Percentiles rank a stretch among this genome's conserved stretches.
Evolutionary conservation across 306 rosid species (phyloP).

Genomic region (Ceratonia siliqua): DNA sequence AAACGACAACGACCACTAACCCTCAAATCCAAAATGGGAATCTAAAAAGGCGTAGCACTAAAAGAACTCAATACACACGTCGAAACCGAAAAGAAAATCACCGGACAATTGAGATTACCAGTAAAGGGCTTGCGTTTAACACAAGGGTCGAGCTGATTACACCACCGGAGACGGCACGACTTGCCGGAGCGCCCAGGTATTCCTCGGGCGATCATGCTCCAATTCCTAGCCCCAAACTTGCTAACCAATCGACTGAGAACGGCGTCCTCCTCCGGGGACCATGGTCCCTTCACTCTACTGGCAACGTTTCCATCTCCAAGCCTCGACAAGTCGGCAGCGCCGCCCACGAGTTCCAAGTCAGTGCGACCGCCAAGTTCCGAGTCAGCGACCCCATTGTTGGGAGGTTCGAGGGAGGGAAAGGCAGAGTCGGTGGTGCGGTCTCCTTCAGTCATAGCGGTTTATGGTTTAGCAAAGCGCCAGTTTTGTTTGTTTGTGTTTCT

Average conservation of each 20-base stretch:
- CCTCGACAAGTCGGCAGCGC: background rate
- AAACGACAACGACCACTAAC: background rate
- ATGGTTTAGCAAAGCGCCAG: background rate
- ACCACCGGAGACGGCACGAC: slow-evolving; percentile 85
- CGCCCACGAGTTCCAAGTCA: background rate
- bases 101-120: slow-evolving; percentile 35
- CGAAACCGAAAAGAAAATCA: background rate
- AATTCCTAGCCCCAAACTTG: slow-evolving; percentile 74
- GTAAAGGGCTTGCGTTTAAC: slow-evolving; percentile 78
- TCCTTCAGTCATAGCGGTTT: slow-evolving; percentile 40
- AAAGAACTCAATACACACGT: background rate
- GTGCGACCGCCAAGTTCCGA: background rate
- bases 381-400: background rate
- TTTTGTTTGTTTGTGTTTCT: slow-evolving; percentile 7
- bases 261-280: slow-evolving; percentile 55
- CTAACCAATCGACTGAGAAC: slow-evolving; percentile 53
- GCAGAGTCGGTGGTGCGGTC: slow-evolving; percentile 22
- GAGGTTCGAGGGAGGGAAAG: no score
- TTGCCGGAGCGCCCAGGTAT: slow-evolving; percentile 73
- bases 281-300: slow-evolving; percentile 64
- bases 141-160: slow-evolving; percentile 72
- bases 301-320: background rate
- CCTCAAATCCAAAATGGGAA: background rate
- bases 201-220: slow-evolving; percentile 75
- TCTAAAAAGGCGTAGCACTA: background rate